These are phyloP conservation scores for Penicillium arizonense DNA, from an alignment of 495 filamentous ascomycete genomes.

Conservation along the genomic window DNA sequence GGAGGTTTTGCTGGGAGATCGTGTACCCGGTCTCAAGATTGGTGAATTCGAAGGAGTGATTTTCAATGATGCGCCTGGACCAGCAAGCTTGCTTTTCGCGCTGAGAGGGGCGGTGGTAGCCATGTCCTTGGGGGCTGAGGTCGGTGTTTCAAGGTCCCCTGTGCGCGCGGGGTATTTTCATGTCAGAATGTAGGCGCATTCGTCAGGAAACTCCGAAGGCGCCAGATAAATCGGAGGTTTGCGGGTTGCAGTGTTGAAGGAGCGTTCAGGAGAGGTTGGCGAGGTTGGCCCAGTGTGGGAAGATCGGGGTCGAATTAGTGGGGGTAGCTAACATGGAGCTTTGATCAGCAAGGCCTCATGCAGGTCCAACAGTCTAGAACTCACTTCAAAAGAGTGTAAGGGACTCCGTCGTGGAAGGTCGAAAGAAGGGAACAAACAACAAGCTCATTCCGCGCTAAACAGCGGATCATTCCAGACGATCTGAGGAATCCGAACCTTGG, in stretches of 20 bases:
- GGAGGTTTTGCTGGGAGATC: slow-evolving; percentile 59
- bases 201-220: not conserved
- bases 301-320: slow-evolving; percentile 2
- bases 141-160: slow-evolving; percentile 27
- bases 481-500: slow-evolving; percentile 10
- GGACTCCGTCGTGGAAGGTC: not conserved
- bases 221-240: not conserved
- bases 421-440: slow-evolving; percentile 1
- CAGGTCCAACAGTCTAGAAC: slow-evolving; percentile 1
- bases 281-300: not conserved
- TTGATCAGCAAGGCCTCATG: slow-evolving; percentile 1
- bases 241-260: not conserved
- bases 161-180: slow-evolving; percentile 16
- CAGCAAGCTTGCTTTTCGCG: slow-evolving; percentile 37
- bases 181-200: slow-evolving; percentile 14
- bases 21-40: slow-evolving; percentile 56
- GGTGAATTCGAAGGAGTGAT: slow-evolving; percentile 81
- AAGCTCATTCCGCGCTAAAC: slow-evolving; percentile 19
- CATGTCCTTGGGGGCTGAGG: slow-evolving; percentile 30
- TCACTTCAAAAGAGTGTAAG: slow-evolving; percentile 8
- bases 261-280: slow-evolving; percentile 10
- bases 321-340: slow-evolving; percentile 10
- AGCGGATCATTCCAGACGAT: slow-evolving; percentile 26
- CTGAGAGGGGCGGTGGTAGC: slow-evolving; percentile 33
- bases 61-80: slow-evolving; percentile 53